phyloP scores from a whole-genome alignment of 495 filamentous ascomycete genomes.

The Penicillium diatomitis region DNA sequence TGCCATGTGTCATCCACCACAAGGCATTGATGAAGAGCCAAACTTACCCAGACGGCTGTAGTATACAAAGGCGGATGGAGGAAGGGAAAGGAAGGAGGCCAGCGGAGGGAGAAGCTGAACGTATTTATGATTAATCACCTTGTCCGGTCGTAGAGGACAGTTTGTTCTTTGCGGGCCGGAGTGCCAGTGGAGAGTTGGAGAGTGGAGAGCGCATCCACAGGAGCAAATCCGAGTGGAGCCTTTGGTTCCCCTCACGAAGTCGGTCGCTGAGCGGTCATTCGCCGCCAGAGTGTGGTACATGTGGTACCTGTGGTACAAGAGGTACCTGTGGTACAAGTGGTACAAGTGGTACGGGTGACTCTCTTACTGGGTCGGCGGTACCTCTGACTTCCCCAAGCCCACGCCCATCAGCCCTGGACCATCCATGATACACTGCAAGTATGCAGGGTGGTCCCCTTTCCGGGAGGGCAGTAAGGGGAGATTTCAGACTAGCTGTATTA shows the following conservation, averaged over 20 bases:
- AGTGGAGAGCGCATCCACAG: neutral
- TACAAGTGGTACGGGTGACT: too few species aligned
- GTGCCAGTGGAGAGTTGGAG: constrained; percentile 7
- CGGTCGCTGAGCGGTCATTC: too few species aligned
- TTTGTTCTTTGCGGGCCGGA: constrained; percentile 36
- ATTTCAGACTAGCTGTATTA: too few species aligned
- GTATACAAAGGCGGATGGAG: constrained; percentile 4
- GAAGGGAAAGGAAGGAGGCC: constrained; percentile 2
- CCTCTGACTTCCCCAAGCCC: too few species aligned
- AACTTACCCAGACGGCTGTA: constrained; percentile 9
- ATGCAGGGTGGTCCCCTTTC: too few species aligned
- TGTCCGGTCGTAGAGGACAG: constrained; percentile 32
- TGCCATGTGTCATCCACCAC: neutral
- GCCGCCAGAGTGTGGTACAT: too few species aligned
- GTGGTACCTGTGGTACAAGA: too few species aligned
- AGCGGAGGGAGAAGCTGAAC: neutral
- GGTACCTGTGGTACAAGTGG: too few species aligned
- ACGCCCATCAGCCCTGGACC: too few species aligned
- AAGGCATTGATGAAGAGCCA: neutral
- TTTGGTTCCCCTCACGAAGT: neutral
- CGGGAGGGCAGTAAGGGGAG: too few species aligned
- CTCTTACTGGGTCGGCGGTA: too few species aligned
- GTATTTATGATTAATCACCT: constrained; percentile 16
- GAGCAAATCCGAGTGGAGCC: neutral
- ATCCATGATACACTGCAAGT: too few species aligned